Conservation (phyloP, 129 eudicot species). For the Heracleum sosnowskyi region DNA sequence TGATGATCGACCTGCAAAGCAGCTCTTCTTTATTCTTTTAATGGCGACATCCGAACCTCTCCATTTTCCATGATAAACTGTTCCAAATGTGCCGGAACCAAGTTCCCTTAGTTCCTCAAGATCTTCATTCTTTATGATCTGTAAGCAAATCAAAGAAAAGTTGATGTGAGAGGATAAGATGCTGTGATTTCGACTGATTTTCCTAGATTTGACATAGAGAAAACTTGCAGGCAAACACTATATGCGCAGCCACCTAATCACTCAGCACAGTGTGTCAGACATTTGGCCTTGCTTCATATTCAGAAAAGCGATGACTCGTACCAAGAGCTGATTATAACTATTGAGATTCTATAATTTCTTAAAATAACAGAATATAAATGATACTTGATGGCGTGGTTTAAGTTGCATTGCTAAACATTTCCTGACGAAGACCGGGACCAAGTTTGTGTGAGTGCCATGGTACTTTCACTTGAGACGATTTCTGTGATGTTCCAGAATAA, state of each 20-base stretch:
- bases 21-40: conserved; percentile 84
- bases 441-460: neutral
- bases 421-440: neutral
- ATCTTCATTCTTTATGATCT: conserved; percentile 83
- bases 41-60: conserved; percentile 94
- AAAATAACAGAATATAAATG: neutral
- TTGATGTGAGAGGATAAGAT: neutral
- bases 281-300: neutral
- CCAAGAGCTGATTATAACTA: neutral
- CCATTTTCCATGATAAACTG: conserved; percentile 91
- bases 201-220: neutral
- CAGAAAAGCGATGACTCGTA: neutral
- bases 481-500: neutral
- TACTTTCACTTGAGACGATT: neutral
- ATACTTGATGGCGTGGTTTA: neutral
- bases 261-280: neutral
- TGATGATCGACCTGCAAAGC: conserved; percentile 78
- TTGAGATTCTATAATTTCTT: neutral
- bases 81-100: conserved; percentile 79
- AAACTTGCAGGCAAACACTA: neutral
- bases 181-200: neutral
- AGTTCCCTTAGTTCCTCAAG: conserved; percentile 75
- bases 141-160: neutral
- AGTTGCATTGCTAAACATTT: neutral
- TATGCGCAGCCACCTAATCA: neutral